Base-by-base conservation (phyloP, 495 filamentous ascomycete genomes). In the Daldinia loculata region DNA sequence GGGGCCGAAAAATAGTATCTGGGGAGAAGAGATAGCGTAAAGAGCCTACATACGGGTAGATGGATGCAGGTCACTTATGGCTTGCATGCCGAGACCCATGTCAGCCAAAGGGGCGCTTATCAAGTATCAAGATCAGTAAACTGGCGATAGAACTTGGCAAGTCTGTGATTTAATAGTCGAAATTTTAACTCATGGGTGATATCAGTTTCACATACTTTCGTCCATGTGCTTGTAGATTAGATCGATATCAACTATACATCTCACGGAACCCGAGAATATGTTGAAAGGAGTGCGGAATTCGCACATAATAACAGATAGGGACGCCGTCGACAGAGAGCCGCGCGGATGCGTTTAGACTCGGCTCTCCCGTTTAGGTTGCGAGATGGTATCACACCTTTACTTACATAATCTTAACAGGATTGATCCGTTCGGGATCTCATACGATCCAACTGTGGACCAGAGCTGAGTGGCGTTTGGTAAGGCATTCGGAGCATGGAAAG, bases 61-160 rank as follows among this genome's bases (percentile, higher is more conserved):
- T 27, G 51, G 38, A 41, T 69, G 57, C 61, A 58, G 56, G 57
- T 67, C 61, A 61, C 55, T 17, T 39, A 41, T 53, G 50, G 43
- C 50, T 38, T 64, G 65, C 70, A 72, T 65, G 11, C n/a, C 41
- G 55, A 63, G 32, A 19, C 56, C 57, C 60, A 48, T 52, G 70
- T 61, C 29, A 62, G 41, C 30, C 45, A 19, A 65, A 50, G 63
- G 55, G 55, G 14, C 19, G 38, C 30, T 45, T 61, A 72, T 56
- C 43, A 55, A 24, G 55, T 39, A 41, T 45, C 58, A 39, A 64
- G 69, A 60, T 39, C 27, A 45, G 24, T 19, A 32, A 67, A 22
- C 19, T 4, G 36, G 30, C 38, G 52, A 52, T 58, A 56, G 15
- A 19, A 56, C 11, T 39, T 56, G 50, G 38, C 53, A 34, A 58